These are phyloP conservation scores for Potentilla sterilis DNA, from an alignment of 306 rosid genomes.

Conservation along the genomic window DNA sequence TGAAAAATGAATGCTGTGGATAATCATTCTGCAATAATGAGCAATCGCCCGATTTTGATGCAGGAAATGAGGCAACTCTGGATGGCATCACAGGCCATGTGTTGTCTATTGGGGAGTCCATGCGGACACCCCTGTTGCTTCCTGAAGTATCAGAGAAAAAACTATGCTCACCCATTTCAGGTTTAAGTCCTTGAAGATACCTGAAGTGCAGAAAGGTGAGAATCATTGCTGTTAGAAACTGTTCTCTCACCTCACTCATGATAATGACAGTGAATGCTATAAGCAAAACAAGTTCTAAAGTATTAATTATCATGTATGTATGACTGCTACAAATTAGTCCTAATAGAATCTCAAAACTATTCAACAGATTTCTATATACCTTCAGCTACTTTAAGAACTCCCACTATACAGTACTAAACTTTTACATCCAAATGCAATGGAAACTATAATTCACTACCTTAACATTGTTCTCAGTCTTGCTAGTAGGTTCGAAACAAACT, in stretches of 20 bases:
- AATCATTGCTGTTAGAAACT: not conserved
- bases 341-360: not conserved
- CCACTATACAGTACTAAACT: not conserved
- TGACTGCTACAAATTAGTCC: not conserved
- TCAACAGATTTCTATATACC: not conserved
- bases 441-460: not conserved
- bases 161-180: slow-evolving; percentile 45
- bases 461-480: not conserved
- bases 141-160: slow-evolving; percentile 43
- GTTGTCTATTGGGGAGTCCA: slow-evolving; percentile 34
- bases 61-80: slow-evolving; percentile 29
- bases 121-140: slow-evolving; percentile 32
- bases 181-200: slow-evolving; percentile 44
- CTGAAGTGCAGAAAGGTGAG: slow-evolving; percentile 16
- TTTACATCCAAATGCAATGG: not conserved
- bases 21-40: slow-evolving; percentile 28
- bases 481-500: not conserved
- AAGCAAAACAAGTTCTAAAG: not conserved
- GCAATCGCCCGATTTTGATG: slow-evolving; percentile 30
- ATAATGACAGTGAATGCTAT: not conserved
- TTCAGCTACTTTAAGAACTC: not conserved
- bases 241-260: not conserved
- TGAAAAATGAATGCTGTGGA: slow-evolving; percentile 33
- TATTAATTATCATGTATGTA: not conserved
- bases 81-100: slow-evolving; percentile 41